A percentile compares a stretch with the other conserved stretches of the same genome.
Evolutionary conservation across 2,329 filamentous ascomycete species (phyloP).

Genomic region (Colletotrichum gigasporum): DNA sequence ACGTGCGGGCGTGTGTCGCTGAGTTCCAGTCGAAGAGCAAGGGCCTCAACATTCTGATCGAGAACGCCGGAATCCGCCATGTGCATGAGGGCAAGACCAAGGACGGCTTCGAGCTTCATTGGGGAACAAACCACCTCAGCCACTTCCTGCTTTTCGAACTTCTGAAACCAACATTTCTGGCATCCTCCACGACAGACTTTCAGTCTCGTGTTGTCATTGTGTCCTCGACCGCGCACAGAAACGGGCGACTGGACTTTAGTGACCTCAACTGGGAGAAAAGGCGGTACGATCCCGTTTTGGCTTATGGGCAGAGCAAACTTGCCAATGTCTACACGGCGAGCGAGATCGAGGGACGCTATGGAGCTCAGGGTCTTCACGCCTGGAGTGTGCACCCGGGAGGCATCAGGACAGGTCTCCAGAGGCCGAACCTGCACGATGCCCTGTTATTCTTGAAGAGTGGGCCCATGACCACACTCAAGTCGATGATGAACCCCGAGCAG

Average conservation of each 20-base stretch:
- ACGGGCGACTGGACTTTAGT: conserved; percentile 42
- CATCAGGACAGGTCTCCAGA: too few relatives aligned
- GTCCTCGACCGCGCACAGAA: conserved; percentile 52
- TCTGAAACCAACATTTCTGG: conserved; percentile 53
- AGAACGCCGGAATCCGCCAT: conserved; percentile 29
- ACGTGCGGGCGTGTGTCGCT: too few relatives aligned
- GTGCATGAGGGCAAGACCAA: conserved; percentile 16
- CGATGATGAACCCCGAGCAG: too few relatives aligned
- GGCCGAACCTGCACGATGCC: too few relatives aligned
- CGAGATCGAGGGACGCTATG: conserved; percentile 54
- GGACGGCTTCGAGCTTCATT: conserved; percentile 47
- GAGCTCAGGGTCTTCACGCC: conserved; percentile 41
- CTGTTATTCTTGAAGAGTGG: too few relatives aligned
- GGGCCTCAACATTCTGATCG: conserved; percentile 44
- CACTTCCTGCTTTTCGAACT: conserved; percentile 64
- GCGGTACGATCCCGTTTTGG: conserved; percentile 42
- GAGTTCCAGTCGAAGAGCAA: too few relatives aligned
- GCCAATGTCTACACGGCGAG: conserved; percentile 61
- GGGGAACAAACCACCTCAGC: conserved; percentile 61
- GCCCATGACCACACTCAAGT: too few relatives aligned
- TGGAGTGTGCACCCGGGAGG: conserved; percentile 11
- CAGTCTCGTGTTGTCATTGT: conserved; percentile 57
- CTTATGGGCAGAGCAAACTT: conserved; percentile 60
- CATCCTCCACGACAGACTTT: conserved; percentile 47
- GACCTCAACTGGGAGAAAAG: conserved; percentile 36